phyloP scores from a whole-genome alignment of 768 basidiomycete genomes.

The Tylopilus intermedius region DNA sequence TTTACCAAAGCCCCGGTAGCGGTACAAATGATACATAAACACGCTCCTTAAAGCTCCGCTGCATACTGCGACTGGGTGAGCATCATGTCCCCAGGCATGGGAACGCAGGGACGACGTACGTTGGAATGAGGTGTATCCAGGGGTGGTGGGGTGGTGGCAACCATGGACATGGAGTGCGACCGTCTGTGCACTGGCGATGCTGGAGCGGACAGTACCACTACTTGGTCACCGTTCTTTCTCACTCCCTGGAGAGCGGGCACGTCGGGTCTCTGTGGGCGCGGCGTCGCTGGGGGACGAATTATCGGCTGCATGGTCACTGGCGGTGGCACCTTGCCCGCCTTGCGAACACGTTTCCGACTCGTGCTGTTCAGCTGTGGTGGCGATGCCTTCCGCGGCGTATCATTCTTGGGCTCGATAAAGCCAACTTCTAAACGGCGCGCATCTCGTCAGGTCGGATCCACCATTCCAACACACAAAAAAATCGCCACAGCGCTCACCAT shows the following conservation, averaged over 20 bases:
- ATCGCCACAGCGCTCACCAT: slow-evolving; percentile 17
- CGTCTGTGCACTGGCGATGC: slow-evolving; percentile 21
- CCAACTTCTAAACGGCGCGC: slow-evolving; percentile 9
- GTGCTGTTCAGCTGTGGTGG: slow-evolving; percentile 2
- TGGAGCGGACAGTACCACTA: not conserved
- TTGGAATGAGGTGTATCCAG: slow-evolving; percentile 10
- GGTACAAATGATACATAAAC: slow-evolving; percentile 1
- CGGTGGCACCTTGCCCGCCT: slow-evolving; percentile 1
- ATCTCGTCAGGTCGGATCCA: not conserved
- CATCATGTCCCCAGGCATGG: not conserved
- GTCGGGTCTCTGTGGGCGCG: not conserved
- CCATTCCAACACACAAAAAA: not conserved
- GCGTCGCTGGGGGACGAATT: not conserved
- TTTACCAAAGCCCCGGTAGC: slow-evolving; percentile 3
- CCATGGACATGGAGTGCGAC: slow-evolving; percentile 26
- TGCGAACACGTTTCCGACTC: slow-evolving; percentile 7
- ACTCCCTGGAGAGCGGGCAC: not conserved
- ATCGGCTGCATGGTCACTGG: not conserved
- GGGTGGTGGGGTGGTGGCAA: slow-evolving; percentile 14
- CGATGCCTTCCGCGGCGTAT: not conserved
- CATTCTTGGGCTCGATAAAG: slow-evolving; percentile 12
- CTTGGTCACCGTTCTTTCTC: not conserved
- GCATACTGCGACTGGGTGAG: slow-evolving; percentile 18
- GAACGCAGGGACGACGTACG: slow-evolving; percentile 7
- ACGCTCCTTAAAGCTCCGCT: slow-evolving; percentile 20